Percentiles rank a stretch among this genome's conserved stretches.
phyloP scores from a whole-genome alignment of 768 basidiomycete species.

The Pisolithus tinctorius region DNA sequence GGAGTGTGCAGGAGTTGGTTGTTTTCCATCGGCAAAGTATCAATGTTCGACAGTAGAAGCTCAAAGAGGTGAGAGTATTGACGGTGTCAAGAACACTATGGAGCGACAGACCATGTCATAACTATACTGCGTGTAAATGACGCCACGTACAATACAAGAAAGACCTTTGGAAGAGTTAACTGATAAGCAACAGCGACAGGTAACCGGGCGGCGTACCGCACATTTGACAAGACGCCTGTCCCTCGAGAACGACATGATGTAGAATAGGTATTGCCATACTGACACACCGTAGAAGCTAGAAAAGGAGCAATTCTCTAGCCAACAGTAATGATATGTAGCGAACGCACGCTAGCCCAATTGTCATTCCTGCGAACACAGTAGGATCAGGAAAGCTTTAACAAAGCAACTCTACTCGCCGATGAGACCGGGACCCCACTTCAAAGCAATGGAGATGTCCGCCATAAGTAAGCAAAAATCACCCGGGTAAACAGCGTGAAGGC shows the following conservation, averaged over 20 bases:
- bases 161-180: not conserved
- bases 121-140: not conserved
- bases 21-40: constrained; percentile 6
- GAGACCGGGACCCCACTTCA: constrained; percentile 10
- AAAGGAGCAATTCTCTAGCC: not conserved
- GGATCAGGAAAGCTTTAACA: not conserved
- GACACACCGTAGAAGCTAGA: constrained; percentile 15
- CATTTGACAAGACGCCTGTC: constrained; percentile 8
- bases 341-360: constrained; percentile 10
- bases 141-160: not conserved
- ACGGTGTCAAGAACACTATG: not conserved
- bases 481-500: not conserved
- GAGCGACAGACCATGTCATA: not conserved
- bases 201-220: constrained; percentile 6
- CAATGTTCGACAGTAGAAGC: constrained; percentile 1
- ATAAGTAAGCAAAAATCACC: constrained; percentile 2
- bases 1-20: not conserved
- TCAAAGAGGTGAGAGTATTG: not conserved
- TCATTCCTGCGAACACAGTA: constrained; percentile 6
- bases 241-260: constrained; percentile 11
- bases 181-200: not conserved
- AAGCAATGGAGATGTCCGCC: not conserved
- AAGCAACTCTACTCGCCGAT: constrained; percentile 8
- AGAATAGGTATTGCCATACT: constrained; percentile 14
- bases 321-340: not conserved